Base-by-base conservation (phyloP, 352 stramenopile species). In the Phytophthora citrophthora region DNA sequence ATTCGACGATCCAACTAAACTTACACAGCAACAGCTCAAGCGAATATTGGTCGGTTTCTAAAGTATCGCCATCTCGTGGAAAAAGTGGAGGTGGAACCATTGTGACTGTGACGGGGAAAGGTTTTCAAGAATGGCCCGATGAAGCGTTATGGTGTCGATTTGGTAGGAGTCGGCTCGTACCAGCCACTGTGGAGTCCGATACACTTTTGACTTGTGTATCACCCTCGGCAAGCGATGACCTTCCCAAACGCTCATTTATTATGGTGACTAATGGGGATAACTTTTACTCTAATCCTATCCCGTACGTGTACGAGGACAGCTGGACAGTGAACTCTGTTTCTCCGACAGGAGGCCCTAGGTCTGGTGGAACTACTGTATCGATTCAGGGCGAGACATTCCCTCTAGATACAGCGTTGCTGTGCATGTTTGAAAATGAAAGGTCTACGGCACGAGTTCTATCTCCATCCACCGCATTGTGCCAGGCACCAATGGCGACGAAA, bases 241-340 rank as follows among this genome's bases (percentile, higher is more conserved):
- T 65, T 39, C 68, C 70, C 8, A 62, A 39, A 0, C 43, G 52
- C 40, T 81, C 65, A 0, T 88, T 79, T 48, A n/a, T 87, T 49
- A 83, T 86, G 65, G 62, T 93, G 15, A 91, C 78, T 1, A 76
- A 91, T 41, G 70, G 65, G 2, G 44, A 73, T 27, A 71, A 64
- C 1, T 84, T 84, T 47, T 91, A 69, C 46, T 89, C 84, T 0
- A 93, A 93, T 59, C 79, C 77, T 8, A 29, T 90, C 20, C 44
- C 54, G 13, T 93, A 77, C 27, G 34, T 56, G 1, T 93, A 90
- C 46, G 76, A 89, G 27, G 41, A 44, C 10, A 55, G 20, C 0
- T 93, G 80, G 78, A 52, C 24, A 5, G 23, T 86, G 4, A 52
- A 20, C 0, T 58, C 64, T 9, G 49, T 77, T 20, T 64, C 29